These are phyloP conservation scores for Aquilaria yunnanensis DNA, from an alignment of 345 rosid species.

Conservation along the genomic window DNA sequence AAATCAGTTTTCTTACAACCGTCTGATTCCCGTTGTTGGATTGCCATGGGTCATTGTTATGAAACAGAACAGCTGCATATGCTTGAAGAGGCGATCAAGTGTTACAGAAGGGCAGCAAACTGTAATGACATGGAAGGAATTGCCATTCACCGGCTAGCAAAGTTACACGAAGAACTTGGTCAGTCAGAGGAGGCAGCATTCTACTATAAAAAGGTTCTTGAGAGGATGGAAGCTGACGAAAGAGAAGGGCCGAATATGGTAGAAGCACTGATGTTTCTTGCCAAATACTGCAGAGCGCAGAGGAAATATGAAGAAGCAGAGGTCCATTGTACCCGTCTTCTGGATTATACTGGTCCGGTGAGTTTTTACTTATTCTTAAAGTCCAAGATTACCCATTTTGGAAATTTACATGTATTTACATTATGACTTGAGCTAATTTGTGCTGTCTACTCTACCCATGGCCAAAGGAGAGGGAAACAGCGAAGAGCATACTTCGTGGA, in stretches of 20 bases:
- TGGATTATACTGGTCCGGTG: slow-evolving; percentile 90
- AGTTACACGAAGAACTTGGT: slow-evolving; percentile 64
- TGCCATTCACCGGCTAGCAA: slow-evolving; percentile 79
- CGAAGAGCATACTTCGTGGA: slow-evolving; percentile 75
- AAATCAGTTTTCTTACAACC: slow-evolving; percentile 91
- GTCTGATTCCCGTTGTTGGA: slow-evolving; percentile 89
- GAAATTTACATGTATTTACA: background rate
- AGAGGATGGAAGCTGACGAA: slow-evolving; percentile 94
- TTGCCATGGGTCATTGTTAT: slow-evolving; percentile 96
- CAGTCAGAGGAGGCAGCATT: slow-evolving; percentile 80
- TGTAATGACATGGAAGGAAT: slow-evolving; percentile 87
- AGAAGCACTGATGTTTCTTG: slow-evolving; percentile 83
- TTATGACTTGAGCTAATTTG: background rate
- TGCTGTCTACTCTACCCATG: slow-evolving; percentile 10
- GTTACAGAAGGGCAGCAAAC: slow-evolving; percentile 81
- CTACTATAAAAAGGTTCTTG: slow-evolving; percentile 85
- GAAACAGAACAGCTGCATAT: slow-evolving; percentile 80
- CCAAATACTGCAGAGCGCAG: slow-evolving; percentile 56
- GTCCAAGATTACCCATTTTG: background rate
- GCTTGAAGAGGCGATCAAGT: slow-evolving; percentile 93
- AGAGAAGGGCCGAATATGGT: slow-evolving; percentile 89
- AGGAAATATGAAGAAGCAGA: slow-evolving; percentile 90
- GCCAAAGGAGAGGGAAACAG: slow-evolving; percentile 82
- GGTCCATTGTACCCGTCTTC: slow-evolving; percentile 87
- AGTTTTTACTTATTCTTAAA: slow-evolving; percentile 22